Base-by-base conservation (phyloP, 176 grass and related monocot genomes). In the Metroxylon sagu region DNA sequence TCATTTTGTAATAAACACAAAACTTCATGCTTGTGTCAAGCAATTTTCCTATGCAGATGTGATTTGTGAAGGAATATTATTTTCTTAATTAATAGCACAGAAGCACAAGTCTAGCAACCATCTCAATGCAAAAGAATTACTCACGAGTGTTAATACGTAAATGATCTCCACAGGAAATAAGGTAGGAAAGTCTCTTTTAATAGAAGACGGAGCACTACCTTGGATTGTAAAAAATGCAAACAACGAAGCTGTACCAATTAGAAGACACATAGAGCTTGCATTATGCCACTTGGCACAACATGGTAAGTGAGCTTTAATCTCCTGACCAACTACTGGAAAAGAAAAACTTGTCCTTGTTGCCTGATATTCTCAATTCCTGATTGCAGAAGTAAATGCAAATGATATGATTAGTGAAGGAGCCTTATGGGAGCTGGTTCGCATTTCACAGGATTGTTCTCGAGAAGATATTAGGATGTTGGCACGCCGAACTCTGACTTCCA, bases 181-280 rank as follows among this genome's bases (percentile, higher is more conserved):
- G 70, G 72, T 78, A 18, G 79, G 73, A 3, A 92, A 77, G 76
- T 98, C 94, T 35, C 75, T 93, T 48, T 79, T 98, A 70, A 88
- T 98, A 6, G 88, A 98, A 68, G 94, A 98, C 59, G 88, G 84
- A 39, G 76, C 88, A 3, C 94, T 98, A 62, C 88, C 94, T 30
- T 98, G 94, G 94, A 93, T 98, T 49, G 82, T 93, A 43, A 89
- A 93, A 83, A 93, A 92, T 69, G 88, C 94, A 4, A 98, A 98
- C 56, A 92, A 89, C 31, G 94, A 98, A 81, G 88, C 94, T 74
- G 78, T 88, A 55, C 94, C 94, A 61, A 98, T 98, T 29, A 85
- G 88, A 70, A 76, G 94, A 7, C 94, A 98, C 70, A 86, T 98
- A 49, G 94, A 98, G 68, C 88, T 98, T 65, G 94, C 94, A 0